A percentile compares a stretch with the other conserved stretches of the same genome.
Evolutionary conservation across 2,329 filamentous ascomycete species (phyloP).

Genomic region (Geosmithia flava): DNA sequence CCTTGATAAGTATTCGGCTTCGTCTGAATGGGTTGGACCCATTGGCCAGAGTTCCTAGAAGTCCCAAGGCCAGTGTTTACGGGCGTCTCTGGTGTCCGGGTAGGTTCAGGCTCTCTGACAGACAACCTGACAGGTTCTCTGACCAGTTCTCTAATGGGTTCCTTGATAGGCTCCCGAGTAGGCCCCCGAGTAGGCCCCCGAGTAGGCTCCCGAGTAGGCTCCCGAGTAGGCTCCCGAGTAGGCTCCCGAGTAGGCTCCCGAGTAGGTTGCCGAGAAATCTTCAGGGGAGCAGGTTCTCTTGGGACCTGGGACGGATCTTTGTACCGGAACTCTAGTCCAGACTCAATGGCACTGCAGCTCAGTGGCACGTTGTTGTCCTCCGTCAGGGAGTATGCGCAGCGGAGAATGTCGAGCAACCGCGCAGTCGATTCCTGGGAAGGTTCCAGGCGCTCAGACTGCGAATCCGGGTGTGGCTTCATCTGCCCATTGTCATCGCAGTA

Average conservation of each 20-base stretch:
- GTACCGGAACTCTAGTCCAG: slow-evolving; percentile 20
- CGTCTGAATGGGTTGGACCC: neutral
- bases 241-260: no score
- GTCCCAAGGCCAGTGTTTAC: neutral
- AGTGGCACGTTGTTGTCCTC: slow-evolving; percentile 27
- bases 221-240: no score
- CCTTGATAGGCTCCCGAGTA: no score
- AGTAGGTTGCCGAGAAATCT: no score
- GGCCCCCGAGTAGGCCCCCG: no score
- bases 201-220: no score
- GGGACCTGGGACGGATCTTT: neutral
- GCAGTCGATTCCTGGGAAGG: slow-evolving; percentile 26
- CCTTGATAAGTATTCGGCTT: neutral
- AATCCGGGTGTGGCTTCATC: slow-evolving; percentile 25
- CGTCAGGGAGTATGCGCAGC: slow-evolving; percentile 34
- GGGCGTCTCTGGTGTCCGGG: neutral
- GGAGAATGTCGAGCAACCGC: slow-evolving; percentile 34
- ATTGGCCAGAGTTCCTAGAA: neutral
- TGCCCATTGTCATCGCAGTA: slow-evolving; percentile 19
- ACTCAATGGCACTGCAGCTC: slow-evolving; percentile 12
- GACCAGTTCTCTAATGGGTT: no score
- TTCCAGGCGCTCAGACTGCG: slow-evolving; percentile 16
- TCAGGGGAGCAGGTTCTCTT: neutral
- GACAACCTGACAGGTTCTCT: no score
- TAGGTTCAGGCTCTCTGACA: no score